Conservation (phyloP, 106 monocot species). For the Platanthera zijinensis region DNA sequence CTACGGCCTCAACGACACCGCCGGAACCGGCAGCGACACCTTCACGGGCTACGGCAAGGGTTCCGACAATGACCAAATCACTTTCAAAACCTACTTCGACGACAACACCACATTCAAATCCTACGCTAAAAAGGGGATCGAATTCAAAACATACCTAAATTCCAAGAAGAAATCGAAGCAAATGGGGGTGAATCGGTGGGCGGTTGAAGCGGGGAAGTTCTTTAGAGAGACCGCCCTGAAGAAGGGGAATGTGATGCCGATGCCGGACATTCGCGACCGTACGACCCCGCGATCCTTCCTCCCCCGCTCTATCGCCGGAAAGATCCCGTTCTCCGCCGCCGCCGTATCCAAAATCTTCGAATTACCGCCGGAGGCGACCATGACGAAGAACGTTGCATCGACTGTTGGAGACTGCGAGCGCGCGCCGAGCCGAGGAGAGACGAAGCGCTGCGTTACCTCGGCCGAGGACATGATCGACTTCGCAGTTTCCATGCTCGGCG, state of each 20-base stretch:
- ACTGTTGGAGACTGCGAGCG: constrained; percentile 71
- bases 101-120: constrained; percentile 52
- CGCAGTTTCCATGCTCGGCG: constrained; percentile 48
- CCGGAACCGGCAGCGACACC: constrained; percentile 29
- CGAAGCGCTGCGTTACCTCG: constrained; percentile 69
- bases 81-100: constrained; percentile 13
- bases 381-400: constrained; percentile 47
- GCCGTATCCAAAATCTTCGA: constrained; percentile 33
- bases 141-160: constrained; percentile 38
- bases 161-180: no score
- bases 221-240: constrained; percentile 13
- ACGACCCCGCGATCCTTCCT: constrained; percentile 18
- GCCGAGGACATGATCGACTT: constrained; percentile 88
- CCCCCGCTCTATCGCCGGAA: constrained; percentile 46
- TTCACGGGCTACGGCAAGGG: constrained; percentile 54
- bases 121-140: constrained; percentile 41
- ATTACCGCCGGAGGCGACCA: constrained; percentile 28
- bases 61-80: background rate
- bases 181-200: background rate
- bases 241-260: background rate
- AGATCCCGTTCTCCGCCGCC: constrained; percentile 46
- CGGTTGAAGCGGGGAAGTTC: constrained; percentile 11
- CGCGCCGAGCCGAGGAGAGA: constrained; percentile 73
- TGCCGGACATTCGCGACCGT: constrained; percentile 14
- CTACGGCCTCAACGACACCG: constrained; percentile 52